These are phyloP conservation scores for Pistacia atlantica DNA, from an alignment of 345 rosid genomes.

Conservation along the genomic window DNA sequence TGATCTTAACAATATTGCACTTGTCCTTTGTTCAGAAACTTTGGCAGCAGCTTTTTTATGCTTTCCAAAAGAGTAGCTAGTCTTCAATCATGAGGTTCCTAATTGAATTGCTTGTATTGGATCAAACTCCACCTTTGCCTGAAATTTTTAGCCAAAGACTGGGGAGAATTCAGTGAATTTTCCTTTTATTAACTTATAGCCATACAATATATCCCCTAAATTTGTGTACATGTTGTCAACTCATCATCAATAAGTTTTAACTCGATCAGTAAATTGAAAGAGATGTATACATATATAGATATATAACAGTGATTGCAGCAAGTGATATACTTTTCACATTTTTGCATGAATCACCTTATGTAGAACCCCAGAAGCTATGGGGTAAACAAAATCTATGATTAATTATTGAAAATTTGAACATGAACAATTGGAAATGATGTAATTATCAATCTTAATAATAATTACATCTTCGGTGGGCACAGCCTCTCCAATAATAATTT, in stretches of 20 bases:
- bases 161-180: neutral
- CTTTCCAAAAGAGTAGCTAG: neutral
- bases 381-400: neutral
- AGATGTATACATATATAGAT: neutral
- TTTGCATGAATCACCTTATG: neutral
- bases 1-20: too few species aligned
- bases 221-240: too few species aligned
- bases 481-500: too few species aligned
- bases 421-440: neutral
- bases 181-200: too few species aligned
- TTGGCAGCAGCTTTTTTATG: too few species aligned
- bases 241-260: too few species aligned
- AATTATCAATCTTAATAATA: slow-evolving; percentile 19
- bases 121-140: neutral
- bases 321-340: neutral
- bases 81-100: neutral
- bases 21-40: too few species aligned
- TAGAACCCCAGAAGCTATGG: slow-evolving; percentile 10
- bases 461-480: slow-evolving; percentile 16
- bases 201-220: too few species aligned
- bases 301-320: slow-evolving; percentile 9
- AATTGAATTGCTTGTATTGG: too few species aligned
- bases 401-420: slow-evolving; percentile 14
- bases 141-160: neutral
- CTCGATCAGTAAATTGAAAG: too few species aligned